Base-by-base conservation (phyloP, 495 filamentous ascomycete genomes). In the Penicillium pancosmium region DNA sequence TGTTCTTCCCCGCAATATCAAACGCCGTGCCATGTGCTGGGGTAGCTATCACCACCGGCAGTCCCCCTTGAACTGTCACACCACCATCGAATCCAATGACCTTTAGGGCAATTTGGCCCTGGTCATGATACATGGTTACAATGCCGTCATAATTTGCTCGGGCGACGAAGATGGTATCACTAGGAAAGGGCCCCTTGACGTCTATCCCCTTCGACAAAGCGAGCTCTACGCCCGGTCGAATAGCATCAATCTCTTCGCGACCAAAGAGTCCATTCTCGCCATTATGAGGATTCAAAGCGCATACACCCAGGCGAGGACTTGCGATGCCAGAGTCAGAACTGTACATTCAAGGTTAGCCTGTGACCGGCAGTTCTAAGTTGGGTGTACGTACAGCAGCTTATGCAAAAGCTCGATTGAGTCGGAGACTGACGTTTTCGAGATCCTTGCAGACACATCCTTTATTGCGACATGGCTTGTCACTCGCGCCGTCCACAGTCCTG, bases 81-180 rank as follows among this genome's bases (percentile, higher is more conserved):
- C 57, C 53, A 23, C 57, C 53, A 47, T 60, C 57, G 40, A 60
- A 60, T 4, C 35, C 34, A 33, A 60, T 34, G 21, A 60, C 25
- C 16, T 60, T 60, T 5, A 60, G 21, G 1, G 57, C 57, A n/a
- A 60, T 60, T n/a, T 60, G 57, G 8, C 57, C 57, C 23, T 60
- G 57, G 12, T 60, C 52, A 48, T 60, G 57, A 44, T 60, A 60
- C 57, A 60, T 60, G 11, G 57, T 60, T 18, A 60, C 19, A 7
- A 60, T 51, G 8, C 57, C 57, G 49, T 60, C 57, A 41, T 47
- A 60, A 18, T 50, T 46, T 12, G 21, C 5, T 33, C 57, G 57
- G 4, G 21, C 27, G 31, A 57, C 19, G 25, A 60, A 60, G 34
- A 60, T 60, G 38, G 57, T 60, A 23, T 56, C 57, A 16, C 16